These are phyloP conservation scores for Pichia phayaonensis DNA, from an alignment of 805 yeast species.

Conservation along the genomic window DNA sequence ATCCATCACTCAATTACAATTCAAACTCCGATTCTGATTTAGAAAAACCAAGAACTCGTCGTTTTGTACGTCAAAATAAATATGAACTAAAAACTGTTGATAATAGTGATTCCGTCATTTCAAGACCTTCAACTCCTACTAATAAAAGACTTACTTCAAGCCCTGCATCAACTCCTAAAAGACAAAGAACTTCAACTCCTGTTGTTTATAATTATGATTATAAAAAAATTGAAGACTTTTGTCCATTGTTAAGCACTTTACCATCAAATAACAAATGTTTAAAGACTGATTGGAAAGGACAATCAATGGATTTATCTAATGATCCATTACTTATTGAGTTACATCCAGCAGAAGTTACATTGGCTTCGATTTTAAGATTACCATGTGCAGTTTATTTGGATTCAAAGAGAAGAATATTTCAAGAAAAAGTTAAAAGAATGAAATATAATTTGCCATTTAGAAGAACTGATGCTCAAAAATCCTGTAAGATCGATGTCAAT, in stretches of 20 bases:
- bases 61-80: constrained; percentile 31
- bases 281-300: constrained; percentile 96
- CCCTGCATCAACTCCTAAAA: constrained; percentile 11
- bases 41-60: constrained; percentile 55
- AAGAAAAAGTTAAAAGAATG: constrained; percentile 77
- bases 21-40: constrained; percentile 26
- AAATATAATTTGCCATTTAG: constrained; percentile 72
- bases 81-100: constrained; percentile 26
- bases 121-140: constrained; percentile 29
- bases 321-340: constrained; percentile 70
- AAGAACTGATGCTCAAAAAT: constrained; percentile 97
- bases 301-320: constrained; percentile 79
- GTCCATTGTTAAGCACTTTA: constrained; percentile 61
- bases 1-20: constrained; percentile 11
- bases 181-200: constrained; percentile 27
- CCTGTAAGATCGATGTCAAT: constrained; percentile 94
- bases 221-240: constrained; percentile 70
- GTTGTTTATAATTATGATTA: constrained; percentile 52
- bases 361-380: constrained; percentile 83
- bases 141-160: not conserved
- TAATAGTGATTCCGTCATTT: constrained; percentile 16
- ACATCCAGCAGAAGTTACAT: constrained; percentile 84
- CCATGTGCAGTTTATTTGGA: constrained; percentile 79
- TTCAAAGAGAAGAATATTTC: constrained; percentile 76
- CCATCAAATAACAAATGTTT: constrained; percentile 63